Evolutionary conservation across 2,329 filamentous ascomycete species (phyloP).

Genomic region (Pleurostoma richardsiae): DNA sequence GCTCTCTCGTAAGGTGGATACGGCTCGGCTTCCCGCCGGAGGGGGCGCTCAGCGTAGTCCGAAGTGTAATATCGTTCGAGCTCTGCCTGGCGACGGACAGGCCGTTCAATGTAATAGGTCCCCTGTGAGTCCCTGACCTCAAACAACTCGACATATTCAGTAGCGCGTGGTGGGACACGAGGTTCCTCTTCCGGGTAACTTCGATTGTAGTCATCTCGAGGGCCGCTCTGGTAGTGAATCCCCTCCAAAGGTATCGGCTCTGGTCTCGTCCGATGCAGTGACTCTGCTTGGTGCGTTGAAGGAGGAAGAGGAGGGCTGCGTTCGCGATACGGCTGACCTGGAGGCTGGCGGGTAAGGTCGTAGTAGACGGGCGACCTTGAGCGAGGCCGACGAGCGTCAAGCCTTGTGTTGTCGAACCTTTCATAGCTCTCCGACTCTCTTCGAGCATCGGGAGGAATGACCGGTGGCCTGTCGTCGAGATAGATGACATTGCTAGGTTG

Average conservation of each 20-base stretch:
- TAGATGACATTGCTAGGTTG: slow-evolving; percentile 7
- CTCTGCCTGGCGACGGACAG: slow-evolving; percentile 26
- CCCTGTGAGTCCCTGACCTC: slow-evolving; percentile 37
- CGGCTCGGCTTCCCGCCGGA: slow-evolving; percentile 10
- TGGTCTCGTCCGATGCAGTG: slow-evolving; percentile 21
- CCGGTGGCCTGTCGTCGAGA: slow-evolving; percentile 2
- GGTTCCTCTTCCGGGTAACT: slow-evolving; percentile 6
- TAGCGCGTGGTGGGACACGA: slow-evolving; percentile 21
- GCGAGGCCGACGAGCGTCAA: slow-evolving; percentile 14
- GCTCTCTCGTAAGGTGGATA: slow-evolving; percentile 5
- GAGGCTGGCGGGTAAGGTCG: slow-evolving; percentile 16
- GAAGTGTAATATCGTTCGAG: slow-evolving; percentile 10
- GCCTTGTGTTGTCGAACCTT: slow-evolving; percentile 14
- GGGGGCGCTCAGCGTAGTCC: background rate
- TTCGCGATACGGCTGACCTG: slow-evolving; percentile 20
- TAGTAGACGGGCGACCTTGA: slow-evolving; percentile 26
- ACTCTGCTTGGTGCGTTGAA: slow-evolving; percentile 13
- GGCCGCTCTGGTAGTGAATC: slow-evolving; percentile 19
- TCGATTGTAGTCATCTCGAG: slow-evolving; percentile 4
- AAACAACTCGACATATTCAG: slow-evolving; percentile 31
- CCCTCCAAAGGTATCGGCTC: slow-evolving; percentile 15
- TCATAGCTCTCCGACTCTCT: slow-evolving; percentile 8
- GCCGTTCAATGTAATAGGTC: slow-evolving; percentile 40
- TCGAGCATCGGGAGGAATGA: slow-evolving; percentile 4
- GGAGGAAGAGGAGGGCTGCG: slow-evolving; percentile 15